phyloP scores from a whole-genome alignment of 2,329 filamentous ascomycete genomes.

The Aspergillus texensis region DNA sequence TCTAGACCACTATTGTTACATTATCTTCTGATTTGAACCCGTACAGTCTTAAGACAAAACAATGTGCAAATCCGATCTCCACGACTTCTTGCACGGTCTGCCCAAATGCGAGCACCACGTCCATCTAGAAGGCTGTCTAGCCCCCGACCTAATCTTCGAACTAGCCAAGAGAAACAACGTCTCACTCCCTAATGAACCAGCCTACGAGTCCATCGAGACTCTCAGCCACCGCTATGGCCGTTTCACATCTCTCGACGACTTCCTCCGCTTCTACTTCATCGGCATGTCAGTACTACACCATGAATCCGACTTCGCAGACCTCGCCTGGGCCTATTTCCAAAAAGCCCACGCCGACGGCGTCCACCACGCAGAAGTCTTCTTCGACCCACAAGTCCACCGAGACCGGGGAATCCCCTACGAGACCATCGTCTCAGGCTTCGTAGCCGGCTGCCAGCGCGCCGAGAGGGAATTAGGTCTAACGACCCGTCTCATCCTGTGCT shows the following conservation, averaged over 20 bases:
- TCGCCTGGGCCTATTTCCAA: conserved; percentile 72
- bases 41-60: background rate
- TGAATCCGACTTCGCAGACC: conserved; percentile 68
- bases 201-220: conserved; percentile 63
- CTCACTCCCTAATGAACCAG: conserved; percentile 61
- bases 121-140: conserved; percentile 76
- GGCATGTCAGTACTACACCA: conserved; percentile 71
- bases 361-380: conserved; percentile 76
- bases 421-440: conserved; percentile 67
- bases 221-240: conserved; percentile 65
- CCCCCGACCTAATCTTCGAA: conserved; percentile 68
- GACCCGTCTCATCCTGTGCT: conserved; percentile 70
- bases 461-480: conserved; percentile 65
- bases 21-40: background rate
- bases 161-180: conserved; percentile 70
- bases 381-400: conserved; percentile 77
- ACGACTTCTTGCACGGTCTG: conserved; percentile 64
- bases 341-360: conserved; percentile 67
- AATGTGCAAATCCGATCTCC: conserved; percentile 61
- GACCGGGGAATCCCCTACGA: conserved; percentile 64
- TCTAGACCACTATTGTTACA: background rate
- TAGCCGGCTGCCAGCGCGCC: conserved; percentile 62
- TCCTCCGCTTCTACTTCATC: conserved; percentile 77
- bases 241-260: conserved; percentile 75
- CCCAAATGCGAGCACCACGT: conserved; percentile 84